These are phyloP conservation scores for Ophiocordyceps unilateralis DNA, from an alignment of 2,329 filamentous ascomycete species.

Conservation along the genomic window DNA sequence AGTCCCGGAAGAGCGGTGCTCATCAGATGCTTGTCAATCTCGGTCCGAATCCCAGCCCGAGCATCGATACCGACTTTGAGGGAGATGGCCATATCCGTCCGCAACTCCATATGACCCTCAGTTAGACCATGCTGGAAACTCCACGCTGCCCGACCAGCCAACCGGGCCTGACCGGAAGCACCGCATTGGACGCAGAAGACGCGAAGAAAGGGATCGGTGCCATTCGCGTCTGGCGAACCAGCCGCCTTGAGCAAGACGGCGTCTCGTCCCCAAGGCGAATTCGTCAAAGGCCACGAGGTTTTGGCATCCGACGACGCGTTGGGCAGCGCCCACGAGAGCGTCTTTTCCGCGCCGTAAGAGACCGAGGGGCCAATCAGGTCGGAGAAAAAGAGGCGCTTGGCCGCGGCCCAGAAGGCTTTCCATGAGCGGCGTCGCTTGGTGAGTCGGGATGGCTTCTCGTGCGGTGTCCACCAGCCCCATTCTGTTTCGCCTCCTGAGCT, in stretches of 20 bases:
- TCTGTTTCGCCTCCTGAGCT: constrained; percentile 7
- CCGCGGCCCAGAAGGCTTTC: neutral
- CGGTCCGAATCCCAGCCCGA: constrained; percentile 6
- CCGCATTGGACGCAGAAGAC: constrained; percentile 15
- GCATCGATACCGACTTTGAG: constrained; percentile 16
- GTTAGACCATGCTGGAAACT: constrained; percentile 9
- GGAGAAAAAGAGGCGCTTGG: constrained; percentile 1
- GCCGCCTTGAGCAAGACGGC: constrained; percentile 12
- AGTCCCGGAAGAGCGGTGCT: constrained; percentile 9
- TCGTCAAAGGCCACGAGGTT: too few relatives aligned
- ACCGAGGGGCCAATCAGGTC: constrained; percentile 1
- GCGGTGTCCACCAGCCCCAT: constrained; percentile 10
- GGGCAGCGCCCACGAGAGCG: constrained; percentile 8
- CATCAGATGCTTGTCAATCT: constrained; percentile 8
- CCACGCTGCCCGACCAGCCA: constrained; percentile 11
- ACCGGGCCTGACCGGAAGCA: constrained; percentile 9
- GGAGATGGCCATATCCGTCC: constrained; percentile 8
- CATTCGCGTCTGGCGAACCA: neutral
- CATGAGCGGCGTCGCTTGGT: neutral
- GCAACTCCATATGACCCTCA: constrained; percentile 9
- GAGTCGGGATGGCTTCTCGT: neutral
- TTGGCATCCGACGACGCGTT: too few relatives aligned
- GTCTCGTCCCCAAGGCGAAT: constrained; percentile 14
- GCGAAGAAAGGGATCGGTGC: constrained; percentile 6
- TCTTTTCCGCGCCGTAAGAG: constrained; percentile 3